phyloP scores from a whole-genome alignment of 2,329 filamentous ascomycete species.

The Epichloe gansuensis region DNA sequence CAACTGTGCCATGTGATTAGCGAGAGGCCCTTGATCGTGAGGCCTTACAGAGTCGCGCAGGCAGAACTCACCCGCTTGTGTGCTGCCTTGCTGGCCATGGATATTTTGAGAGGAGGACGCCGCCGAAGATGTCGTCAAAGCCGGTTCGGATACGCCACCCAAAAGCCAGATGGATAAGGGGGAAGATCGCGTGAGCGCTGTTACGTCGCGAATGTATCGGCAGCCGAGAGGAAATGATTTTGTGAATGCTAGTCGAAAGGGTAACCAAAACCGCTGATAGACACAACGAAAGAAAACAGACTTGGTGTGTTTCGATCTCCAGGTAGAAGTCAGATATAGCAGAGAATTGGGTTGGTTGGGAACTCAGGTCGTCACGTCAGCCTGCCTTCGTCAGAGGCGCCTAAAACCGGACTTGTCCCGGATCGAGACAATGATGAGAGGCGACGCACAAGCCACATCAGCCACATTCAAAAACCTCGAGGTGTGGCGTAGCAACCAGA shows the following conservation, averaged over 20 bases:
- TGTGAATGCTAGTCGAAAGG: not conserved
- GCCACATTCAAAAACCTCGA: not conserved
- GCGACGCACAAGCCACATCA: not conserved
- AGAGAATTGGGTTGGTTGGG: not conserved
- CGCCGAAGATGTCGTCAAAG: not conserved
- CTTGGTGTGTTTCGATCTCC: not conserved
- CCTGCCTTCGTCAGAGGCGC: not conserved
- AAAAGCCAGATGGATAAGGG: conserved; percentile 9
- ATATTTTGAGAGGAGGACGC: conserved; percentile 4
- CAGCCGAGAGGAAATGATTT: not conserved
- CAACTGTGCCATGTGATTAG: conserved; percentile 29
- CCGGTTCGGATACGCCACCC: conserved; percentile 9
- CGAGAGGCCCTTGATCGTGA: not conserved
- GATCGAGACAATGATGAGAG: not conserved
- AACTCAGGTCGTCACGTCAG: not conserved
- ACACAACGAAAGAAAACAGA: not conserved
- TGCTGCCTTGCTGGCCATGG: conserved; percentile 61
- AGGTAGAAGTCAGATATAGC: not conserved
- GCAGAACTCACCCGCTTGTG: conserved; percentile 51
- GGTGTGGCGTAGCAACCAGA: not conserved
- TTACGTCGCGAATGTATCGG: not conserved
- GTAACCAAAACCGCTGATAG: not conserved
- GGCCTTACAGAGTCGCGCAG: no score
- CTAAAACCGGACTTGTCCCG: conserved; percentile 1
- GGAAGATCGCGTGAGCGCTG: conserved; percentile 1